Evolutionary conservation across 208 protist species (phyloP).

Genomic region (Trypanosoma mega): DNA sequence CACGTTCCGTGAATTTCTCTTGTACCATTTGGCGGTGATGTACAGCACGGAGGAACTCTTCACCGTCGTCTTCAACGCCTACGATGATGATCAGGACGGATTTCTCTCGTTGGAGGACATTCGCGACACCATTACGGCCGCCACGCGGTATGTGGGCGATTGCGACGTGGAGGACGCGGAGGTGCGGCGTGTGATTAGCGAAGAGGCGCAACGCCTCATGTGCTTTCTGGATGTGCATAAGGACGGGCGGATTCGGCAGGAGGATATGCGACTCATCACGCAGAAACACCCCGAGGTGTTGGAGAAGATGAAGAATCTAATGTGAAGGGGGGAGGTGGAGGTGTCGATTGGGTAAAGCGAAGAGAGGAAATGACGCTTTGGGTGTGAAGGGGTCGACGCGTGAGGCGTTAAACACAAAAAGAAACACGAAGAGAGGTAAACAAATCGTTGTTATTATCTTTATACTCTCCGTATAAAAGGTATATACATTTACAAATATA

Average conservation of each 20-base stretch:
- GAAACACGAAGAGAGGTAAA: too few relatives aligned
- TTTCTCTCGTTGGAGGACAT: constrained; percentile 84
- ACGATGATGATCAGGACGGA: constrained; percentile 93
- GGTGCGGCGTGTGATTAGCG: constrained; percentile 74
- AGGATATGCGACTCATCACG: constrained; percentile 77
- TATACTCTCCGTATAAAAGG: too few relatives aligned
- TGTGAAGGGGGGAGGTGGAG: constrained; percentile 30
- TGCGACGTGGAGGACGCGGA: constrained; percentile 75
- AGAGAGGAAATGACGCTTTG: too few relatives aligned
- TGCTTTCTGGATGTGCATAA: constrained; percentile 82
- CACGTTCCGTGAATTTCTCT: constrained; percentile 88
- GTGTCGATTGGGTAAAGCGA: too few relatives aligned
- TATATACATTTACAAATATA: too few relatives aligned
- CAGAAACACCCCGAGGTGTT: constrained; percentile 87
- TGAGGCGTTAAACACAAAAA: too few relatives aligned
- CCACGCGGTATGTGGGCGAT: constrained; percentile 88
- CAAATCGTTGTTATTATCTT: too few relatives aligned
- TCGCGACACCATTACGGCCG: constrained; percentile 82
- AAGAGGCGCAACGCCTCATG: constrained; percentile 81
- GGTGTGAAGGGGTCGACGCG: too few relatives aligned
- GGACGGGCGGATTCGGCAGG: constrained; percentile 60
- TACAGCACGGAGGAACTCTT: constrained; percentile 91
- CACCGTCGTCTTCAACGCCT: constrained; percentile 89
- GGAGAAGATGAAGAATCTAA: constrained; percentile 90
- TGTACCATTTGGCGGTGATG: constrained; percentile 85